A percentile compares a stretch with the other conserved stretches of the same genome.
phyloP scores from a whole-genome alignment of 2,329 filamentous ascomycete species.

The Colletotrichum sp. region DNA sequence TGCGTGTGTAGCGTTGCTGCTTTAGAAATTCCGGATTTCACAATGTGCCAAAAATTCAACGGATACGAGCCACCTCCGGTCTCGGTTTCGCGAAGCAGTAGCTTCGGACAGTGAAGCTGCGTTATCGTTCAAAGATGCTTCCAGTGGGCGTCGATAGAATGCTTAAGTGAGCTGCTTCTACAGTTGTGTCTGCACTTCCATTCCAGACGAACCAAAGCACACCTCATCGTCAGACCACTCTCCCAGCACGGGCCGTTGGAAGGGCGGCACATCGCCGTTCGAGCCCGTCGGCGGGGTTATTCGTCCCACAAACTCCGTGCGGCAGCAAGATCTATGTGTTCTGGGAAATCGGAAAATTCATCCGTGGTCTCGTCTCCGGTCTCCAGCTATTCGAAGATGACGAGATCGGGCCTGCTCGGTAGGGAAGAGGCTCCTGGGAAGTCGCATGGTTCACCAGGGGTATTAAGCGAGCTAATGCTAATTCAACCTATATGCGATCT shows the following conservation, averaged over 20 bases:
- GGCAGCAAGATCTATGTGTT: background rate
- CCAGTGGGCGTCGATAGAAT: background rate
- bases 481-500: background rate
- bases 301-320: background rate
- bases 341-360: background rate
- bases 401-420: background rate
- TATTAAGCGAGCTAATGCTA: background rate
- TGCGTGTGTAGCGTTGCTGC: background rate
- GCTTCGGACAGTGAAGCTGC: background rate
- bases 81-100: background rate
- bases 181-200: background rate
- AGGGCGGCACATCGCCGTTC: background rate
- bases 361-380: background rate
- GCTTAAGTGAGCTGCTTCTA: background rate
- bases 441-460: background rate
- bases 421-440: background rate
- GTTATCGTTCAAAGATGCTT: background rate
- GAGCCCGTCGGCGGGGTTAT: background rate
- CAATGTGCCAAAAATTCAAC: background rate
- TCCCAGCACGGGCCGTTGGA: background rate
- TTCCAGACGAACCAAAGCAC: background rate
- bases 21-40: background rate
- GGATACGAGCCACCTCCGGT: background rate
- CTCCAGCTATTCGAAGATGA: background rate
- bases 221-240: background rate